Base-by-base conservation (phyloP, 305 asterid species). In the Salvia sclarea region DNA sequence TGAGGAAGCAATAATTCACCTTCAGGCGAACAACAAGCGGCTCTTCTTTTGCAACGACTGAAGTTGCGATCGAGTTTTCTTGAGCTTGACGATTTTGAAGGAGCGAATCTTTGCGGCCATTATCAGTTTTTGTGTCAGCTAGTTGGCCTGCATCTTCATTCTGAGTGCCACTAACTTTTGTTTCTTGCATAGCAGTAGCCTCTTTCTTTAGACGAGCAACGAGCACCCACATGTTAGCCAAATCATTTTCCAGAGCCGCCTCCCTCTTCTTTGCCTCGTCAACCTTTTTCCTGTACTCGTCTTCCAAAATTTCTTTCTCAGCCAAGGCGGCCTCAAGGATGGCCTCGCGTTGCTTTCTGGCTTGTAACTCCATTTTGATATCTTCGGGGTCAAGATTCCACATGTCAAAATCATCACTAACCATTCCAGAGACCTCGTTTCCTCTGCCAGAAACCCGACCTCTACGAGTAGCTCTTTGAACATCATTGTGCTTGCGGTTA, bases 151-250 rank as follows among this genome's bases (percentile, higher is more conserved):
- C 63, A 72, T 72, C 75, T 50, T 69, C 82, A 71, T 56, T 71
- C 66, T 78, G 85, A 57, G 81, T 31, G 8, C 70, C 74, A 67
- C 38, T 78, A 61, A 75, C 65, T 78, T 85, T 87, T 10, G 77
- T 37, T 72, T 87, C 94, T 58, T 75, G 84, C 44, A 61, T 38
- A 55, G 64, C 75, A 35, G 77, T 79, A 28, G 72, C 93, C 70
- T 87, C 96, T 82, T 86, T 88, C 81, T 89, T 95, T 70, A 95
- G 86, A 83, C 89, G 98, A 64, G 99, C 97, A 76, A 95, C 98
- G 48, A 89, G 94, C 76, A 95, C 96, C 99, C 99, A 95, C 99
- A 95, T 92, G 72, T 95, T 95, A 44, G 99, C 95, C 71, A 95
- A 80, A 76, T 95, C 99, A 80, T 95, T 95, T 72, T 92, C 99